Percentiles rank a stretch among this genome's conserved stretches.
Evolutionary conservation across 2,329 filamentous ascomycete species (phyloP).

Genomic region (Cercospora citrullina): DNA sequence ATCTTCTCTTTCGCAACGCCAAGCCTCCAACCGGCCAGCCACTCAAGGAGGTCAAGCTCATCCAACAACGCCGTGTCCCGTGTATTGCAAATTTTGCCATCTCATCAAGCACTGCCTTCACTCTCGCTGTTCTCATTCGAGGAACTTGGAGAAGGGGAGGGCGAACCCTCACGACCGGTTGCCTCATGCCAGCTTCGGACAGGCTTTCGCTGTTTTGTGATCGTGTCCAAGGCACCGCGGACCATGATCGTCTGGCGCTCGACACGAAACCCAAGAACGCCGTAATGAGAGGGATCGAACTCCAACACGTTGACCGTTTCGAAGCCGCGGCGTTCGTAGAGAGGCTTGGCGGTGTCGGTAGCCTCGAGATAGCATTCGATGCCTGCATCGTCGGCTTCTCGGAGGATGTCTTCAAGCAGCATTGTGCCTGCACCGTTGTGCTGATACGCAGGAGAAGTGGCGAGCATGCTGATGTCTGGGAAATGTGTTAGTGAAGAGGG

Average conservation of each 20-base stretch:
- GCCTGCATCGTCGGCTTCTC: slow-evolving; percentile 45
- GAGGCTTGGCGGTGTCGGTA: slow-evolving; percentile 36
- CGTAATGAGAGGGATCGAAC: slow-evolving; percentile 37
- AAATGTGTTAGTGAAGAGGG: background rate
- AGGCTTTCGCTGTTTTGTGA: slow-evolving; percentile 20
- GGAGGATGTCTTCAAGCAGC: slow-evolving; percentile 44
- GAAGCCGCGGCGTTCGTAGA: slow-evolving; percentile 40
- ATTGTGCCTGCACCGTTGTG: slow-evolving; percentile 45
- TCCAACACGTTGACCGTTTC: slow-evolving; percentile 33
- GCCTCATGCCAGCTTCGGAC: slow-evolving; percentile 28
- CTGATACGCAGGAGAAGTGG: slow-evolving; percentile 46
- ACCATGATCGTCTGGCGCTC: slow-evolving; percentile 40
- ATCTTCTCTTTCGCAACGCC: background rate
- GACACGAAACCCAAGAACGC: slow-evolving; percentile 28
- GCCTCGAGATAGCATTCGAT: slow-evolving; percentile 47
- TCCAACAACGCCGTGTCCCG: background rate
- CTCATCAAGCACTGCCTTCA: background rate
- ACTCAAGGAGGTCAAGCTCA: background rate
- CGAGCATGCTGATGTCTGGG: slow-evolving; percentile 39
- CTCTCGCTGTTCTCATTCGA: background rate
- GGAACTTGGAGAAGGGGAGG: background rate
- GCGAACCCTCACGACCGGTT: slow-evolving; percentile 13
- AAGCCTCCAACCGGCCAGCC: background rate
- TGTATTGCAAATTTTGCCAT: background rate
- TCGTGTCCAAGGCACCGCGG: slow-evolving; percentile 27